phyloP scores from a whole-genome alignment of 768 basidiomycete genomes.

The Daedaleopsis nitida region DNA sequence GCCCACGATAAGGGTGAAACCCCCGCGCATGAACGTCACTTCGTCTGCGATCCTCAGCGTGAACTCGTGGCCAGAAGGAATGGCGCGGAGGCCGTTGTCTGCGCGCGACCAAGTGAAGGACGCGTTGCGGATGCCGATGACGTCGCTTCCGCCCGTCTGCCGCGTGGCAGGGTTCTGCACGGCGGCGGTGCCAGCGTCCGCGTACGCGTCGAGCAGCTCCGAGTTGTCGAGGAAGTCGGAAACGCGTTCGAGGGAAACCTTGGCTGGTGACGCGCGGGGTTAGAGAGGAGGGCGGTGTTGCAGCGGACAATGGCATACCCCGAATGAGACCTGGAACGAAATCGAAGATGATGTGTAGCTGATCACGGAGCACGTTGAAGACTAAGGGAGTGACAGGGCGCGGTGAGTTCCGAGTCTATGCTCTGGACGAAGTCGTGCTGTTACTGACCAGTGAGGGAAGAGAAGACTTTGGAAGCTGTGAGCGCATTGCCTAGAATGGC shows the following conservation, averaged over 20 bases:
- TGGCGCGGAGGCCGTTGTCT: constrained; percentile 37
- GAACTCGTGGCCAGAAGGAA: constrained; percentile 42
- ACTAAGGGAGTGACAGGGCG: constrained; percentile 31
- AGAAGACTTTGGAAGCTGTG: constrained; percentile 42
- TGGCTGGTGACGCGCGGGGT: constrained; percentile 33
- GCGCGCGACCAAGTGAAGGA: constrained; percentile 58
- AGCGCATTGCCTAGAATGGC: constrained; percentile 41
- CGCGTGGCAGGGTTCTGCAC: constrained; percentile 11
- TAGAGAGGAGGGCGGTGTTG: not conserved
- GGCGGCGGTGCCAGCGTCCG: constrained; percentile 14
- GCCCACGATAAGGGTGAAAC: constrained; percentile 61
- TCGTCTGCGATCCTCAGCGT: constrained; percentile 53
- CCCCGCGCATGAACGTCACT: constrained; percentile 52
- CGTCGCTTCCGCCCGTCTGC: constrained; percentile 23
- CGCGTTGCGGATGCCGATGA: constrained; percentile 57
- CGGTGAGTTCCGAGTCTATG: not conserved
- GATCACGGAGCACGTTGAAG: constrained; percentile 61
- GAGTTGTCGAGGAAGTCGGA: constrained; percentile 51
- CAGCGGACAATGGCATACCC: constrained; percentile 25
- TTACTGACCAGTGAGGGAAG: constrained; percentile 35
- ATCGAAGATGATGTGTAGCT: constrained; percentile 41
- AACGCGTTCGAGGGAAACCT: constrained; percentile 67
- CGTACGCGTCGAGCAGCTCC: constrained; percentile 49
- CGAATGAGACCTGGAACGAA: constrained; percentile 32
- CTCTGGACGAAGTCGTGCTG: not conserved